Evolutionary conservation across 192 early-diverging fungal species (phyloP), one percentile per base, ranked within the genome.

Genomic region (Coemansia sp.): DNA sequence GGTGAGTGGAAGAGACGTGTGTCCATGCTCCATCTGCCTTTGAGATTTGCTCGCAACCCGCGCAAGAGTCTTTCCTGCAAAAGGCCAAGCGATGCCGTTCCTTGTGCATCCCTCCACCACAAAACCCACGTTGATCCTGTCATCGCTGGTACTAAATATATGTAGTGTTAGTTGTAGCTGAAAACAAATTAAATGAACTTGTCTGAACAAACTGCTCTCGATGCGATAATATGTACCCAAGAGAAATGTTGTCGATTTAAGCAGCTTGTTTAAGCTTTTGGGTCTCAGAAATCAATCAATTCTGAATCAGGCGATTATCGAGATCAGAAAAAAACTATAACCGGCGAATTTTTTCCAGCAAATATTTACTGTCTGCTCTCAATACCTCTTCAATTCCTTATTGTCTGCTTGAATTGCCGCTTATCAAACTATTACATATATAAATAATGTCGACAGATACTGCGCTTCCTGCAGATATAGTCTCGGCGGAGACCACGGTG

Each of bases 71-170:
- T 57, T 21, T 79, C 76, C 37, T 79, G 76, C 11, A 79, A 52
- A 2, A 62, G 66, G 1, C 76, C 66, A 30, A 79, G 39, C 18
- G 76, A 79, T 8, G 69, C 76, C 15, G 76, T 79, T 40, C 76
- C 76, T 45, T 79, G 66, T 4, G 76, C 76, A 33, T 79, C 76
- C 56, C 64, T 68, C 76, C 76, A 79, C 76, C 70, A 67, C 12
- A 79, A 40, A 37, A 79, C 76, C 76, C 76, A 77, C 14, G 74
- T 71, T 15, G 74, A 69, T 9, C 73, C 73, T 0, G 61, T 19
- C 73, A 70, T 66, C 37, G 13, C 45, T 37, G 24, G 18, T 53
- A 15, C 12, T 22, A 50, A 50, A 23, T 27, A 30, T 53, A 6
- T 53, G 15, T 22, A 2, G 33, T 37, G 9, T 27, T 38, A 13